Evolutionary conservation across 768 basidiomycete genomes (phyloP).

Genomic region (Podaxis mareebaensis): DNA sequence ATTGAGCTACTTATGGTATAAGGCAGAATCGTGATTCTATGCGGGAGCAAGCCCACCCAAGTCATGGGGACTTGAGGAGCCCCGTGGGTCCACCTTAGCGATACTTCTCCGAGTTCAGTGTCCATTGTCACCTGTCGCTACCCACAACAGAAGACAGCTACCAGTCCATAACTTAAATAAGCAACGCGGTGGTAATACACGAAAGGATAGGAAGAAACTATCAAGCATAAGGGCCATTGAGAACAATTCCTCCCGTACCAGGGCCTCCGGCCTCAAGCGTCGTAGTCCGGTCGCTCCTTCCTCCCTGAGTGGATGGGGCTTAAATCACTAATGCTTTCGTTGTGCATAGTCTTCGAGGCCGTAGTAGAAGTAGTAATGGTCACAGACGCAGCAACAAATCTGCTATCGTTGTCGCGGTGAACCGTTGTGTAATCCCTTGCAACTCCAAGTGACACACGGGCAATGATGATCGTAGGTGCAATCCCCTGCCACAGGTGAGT

Average conservation of each 20-base stretch:
- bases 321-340: not conserved
- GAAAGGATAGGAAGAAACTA: not conserved
- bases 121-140: too few species aligned
- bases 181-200: too few species aligned
- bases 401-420: not conserved
- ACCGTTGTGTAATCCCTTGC: constrained; percentile 5
- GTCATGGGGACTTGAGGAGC: too few species aligned
- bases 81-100: too few species aligned
- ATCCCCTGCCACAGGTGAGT: constrained; percentile 2
- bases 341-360: not conserved
- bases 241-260: not conserved
- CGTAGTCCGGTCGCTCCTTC: not conserved
- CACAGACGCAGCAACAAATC: not conserved
- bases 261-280: not conserved
- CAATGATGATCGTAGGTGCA: constrained; percentile 8
- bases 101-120: too few species aligned
- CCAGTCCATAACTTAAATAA: too few species aligned
- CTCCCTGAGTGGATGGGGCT: not conserved
- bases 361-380: not conserved
- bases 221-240: not conserved
- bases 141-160: too few species aligned
- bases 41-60: too few species aligned
- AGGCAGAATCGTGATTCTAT: too few species aligned
- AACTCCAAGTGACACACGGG: constrained; percentile 3
- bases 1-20: too few species aligned